A percentile compares a stretch with the other conserved stretches of the same genome.
phyloP scores from a whole-genome alignment of 371 early-diverging fungal species.

The Mucor lusitanicus region DNA sequence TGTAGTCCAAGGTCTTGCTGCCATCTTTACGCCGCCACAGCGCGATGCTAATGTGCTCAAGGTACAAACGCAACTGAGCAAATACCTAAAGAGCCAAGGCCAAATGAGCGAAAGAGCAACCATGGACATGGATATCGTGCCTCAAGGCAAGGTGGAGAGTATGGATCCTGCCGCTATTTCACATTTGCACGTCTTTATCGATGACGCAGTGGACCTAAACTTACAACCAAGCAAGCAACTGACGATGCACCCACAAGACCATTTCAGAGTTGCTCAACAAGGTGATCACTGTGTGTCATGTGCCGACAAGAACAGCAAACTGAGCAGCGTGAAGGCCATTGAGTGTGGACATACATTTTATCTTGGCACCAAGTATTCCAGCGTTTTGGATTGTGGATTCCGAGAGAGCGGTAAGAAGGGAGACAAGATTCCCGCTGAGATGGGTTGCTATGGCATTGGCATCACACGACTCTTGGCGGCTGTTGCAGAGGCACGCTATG shows the following conservation, averaged over 20 bases:
- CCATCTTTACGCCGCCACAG: constrained; percentile 21
- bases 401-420: constrained; percentile 24
- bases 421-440: constrained; percentile 61
- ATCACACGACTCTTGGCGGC: constrained; percentile 81
- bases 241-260: constrained; percentile 41
- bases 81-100: constrained; percentile 22
- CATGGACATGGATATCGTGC: constrained; percentile 15
- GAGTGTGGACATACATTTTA: constrained; percentile 93
- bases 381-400: constrained; percentile 64
- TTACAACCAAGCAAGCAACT: not conserved
- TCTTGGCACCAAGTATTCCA: constrained; percentile 87
- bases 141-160: not conserved
- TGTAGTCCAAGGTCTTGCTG: constrained; percentile 15
- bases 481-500: constrained; percentile 70
- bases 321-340: constrained; percentile 68
- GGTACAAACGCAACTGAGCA: constrained; percentile 28
- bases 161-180: not conserved
- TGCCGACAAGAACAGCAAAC: constrained; percentile 15
- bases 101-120: constrained; percentile 15
- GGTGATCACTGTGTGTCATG: constrained; percentile 76
- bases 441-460: constrained; percentile 95
- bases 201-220: constrained; percentile 17
- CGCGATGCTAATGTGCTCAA: constrained; percentile 35
- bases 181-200: constrained; percentile 31
- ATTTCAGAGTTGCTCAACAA: constrained; percentile 54